phyloP scores from a whole-genome alignment of 106 monocot genomes.

The Phalaenopsis aphrodite region DNA sequence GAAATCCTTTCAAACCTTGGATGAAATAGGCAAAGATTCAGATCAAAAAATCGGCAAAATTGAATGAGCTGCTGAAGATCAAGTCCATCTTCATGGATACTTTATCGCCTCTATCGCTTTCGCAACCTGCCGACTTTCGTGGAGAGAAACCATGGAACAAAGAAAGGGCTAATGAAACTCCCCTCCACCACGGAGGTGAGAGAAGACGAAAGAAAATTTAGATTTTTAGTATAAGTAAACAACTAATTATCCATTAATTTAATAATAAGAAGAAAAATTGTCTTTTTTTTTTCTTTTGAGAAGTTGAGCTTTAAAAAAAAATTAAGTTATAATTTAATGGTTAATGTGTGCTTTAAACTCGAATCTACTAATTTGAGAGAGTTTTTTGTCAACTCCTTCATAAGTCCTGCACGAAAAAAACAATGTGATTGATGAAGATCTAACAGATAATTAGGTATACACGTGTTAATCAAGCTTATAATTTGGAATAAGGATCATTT shows the following conservation, averaged over 20 bases:
- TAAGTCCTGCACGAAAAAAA: too few relatives aligned
- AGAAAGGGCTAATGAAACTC: not conserved
- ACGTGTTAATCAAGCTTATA: too few relatives aligned
- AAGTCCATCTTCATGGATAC: not conserved
- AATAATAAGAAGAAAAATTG: too few relatives aligned
- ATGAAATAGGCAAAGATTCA: not conserved
- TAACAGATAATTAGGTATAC: too few relatives aligned
- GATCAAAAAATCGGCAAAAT: not conserved
- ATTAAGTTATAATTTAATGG: too few relatives aligned
- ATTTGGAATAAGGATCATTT: too few relatives aligned
- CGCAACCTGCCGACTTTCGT: not conserved
- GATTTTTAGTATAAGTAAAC: not conserved
- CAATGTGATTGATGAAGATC: too few relatives aligned
- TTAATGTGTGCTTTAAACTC: too few relatives aligned
- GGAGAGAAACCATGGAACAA: not conserved
- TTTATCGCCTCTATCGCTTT: not conserved
- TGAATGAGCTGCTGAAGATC: not conserved
- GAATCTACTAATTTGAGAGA: too few relatives aligned
- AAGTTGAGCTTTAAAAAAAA: too few relatives aligned
- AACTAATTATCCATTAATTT: not conserved
- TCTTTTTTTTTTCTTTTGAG: too few relatives aligned
- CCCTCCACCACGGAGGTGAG: not conserved
- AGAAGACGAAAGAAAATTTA: not conserved
- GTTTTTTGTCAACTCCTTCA: too few relatives aligned
- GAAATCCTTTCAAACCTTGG: not conserved